Conservation (phyloP, 345 rosid species). For the Citrus hindsii region DNA sequence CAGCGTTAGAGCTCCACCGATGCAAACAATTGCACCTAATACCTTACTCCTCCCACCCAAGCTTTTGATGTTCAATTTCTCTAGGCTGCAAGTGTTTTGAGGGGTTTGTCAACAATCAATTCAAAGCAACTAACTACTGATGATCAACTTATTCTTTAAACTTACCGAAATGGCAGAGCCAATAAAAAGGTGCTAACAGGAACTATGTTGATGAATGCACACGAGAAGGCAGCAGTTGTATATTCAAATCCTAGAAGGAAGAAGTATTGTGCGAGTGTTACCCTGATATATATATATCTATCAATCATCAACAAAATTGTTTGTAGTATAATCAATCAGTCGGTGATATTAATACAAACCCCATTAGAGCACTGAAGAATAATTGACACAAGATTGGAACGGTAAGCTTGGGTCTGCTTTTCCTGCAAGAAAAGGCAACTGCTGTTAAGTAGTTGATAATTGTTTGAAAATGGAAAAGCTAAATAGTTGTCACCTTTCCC, state of each 20-base stretch:
- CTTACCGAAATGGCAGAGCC: slow-evolving; percentile 61
- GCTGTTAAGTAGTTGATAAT: background rate
- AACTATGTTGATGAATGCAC: slow-evolving; percentile 58
- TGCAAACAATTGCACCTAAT: slow-evolving; percentile 48
- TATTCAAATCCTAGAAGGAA: slow-evolving; percentile 66
- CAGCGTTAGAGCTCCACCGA: slow-evolving; percentile 54
- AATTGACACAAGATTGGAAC: slow-evolving; percentile 39
- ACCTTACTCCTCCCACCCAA: slow-evolving; percentile 41
- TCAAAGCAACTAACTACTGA: background rate
- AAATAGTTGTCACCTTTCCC: slow-evolving; percentile 49
- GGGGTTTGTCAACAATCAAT: background rate
- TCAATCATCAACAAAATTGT: background rate
- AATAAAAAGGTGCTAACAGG: slow-evolving; percentile 63
- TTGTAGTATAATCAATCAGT: background rate
- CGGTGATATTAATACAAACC: slow-evolving; percentile 36
- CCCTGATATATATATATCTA: slow-evolving; percentile 30
- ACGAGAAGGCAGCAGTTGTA: slow-evolving; percentile 64
- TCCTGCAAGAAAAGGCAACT: slow-evolving; percentile 38
- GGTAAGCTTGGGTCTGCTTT: slow-evolving; percentile 52
- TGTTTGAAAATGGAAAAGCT: background rate
- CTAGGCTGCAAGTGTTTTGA: slow-evolving; percentile 29
- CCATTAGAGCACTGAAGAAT: slow-evolving; percentile 65
- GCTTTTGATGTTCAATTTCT: slow-evolving; percentile 45
- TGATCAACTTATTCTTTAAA: background rate
- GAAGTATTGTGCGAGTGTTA: slow-evolving; percentile 62